Percentiles rank a stretch among this genome's conserved stretches.
These are phyloP conservation scores for Pachysandra terminalis DNA, from an alignment of 164 flowering plant species.

Conservation along the genomic window DNA sequence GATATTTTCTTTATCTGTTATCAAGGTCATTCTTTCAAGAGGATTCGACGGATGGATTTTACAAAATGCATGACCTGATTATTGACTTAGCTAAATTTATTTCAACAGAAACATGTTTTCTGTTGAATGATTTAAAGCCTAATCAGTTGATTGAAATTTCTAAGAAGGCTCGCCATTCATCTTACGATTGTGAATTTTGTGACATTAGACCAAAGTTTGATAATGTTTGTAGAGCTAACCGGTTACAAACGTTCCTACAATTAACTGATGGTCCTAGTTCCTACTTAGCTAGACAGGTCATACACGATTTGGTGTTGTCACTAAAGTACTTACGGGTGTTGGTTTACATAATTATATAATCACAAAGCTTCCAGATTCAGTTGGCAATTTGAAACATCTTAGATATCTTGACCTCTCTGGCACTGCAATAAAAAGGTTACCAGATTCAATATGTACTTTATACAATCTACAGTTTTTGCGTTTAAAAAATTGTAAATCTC, in stretches of 20 bases:
- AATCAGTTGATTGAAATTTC: not conserved
- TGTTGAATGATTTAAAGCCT: not conserved
- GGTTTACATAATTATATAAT: slow-evolving; percentile 10
- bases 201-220: slow-evolving; percentile 17
- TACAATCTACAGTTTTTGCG: slow-evolving; percentile 30
- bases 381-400: slow-evolving; percentile 25
- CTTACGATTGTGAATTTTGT: not conserved
- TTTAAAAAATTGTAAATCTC: slow-evolving; percentile 14
- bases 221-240: not conserved
- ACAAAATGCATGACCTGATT: slow-evolving; percentile 33
- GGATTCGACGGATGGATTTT: not conserved
- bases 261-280: too few species aligned
- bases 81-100: slow-evolving; percentile 29
- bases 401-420: slow-evolving; percentile 28
- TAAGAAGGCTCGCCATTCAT: too few species aligned
- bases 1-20: slow-evolving; percentile 17
- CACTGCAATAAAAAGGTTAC: slow-evolving; percentile 20
- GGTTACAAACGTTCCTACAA: slow-evolving; percentile 34
- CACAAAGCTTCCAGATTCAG: slow-evolving; percentile 10
- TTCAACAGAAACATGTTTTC: slow-evolving; percentile 12
- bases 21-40: slow-evolving; percentile 34
- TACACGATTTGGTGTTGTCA: slow-evolving; percentile 11
- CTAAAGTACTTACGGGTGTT: slow-evolving; percentile 17
- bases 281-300: slow-evolving; percentile 1
- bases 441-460: slow-evolving; percentile 22